Base-by-base conservation (phyloP, 139 green algal genomes). In the Deuterostichococcus epilithicus region DNA sequence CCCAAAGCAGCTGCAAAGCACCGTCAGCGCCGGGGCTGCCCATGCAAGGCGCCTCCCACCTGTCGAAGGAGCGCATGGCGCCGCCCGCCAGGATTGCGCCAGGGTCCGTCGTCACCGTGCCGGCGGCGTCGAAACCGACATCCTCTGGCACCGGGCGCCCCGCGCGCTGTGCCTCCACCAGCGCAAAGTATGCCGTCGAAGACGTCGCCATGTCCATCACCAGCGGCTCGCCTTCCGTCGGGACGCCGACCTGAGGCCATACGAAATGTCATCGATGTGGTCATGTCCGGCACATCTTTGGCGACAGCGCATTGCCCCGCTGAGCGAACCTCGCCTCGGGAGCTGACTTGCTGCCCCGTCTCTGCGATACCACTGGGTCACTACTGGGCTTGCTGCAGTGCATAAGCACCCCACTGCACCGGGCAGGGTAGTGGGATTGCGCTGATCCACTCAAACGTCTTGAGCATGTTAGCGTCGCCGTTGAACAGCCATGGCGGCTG, bases 181-280 rank as follows among this genome's bases (percentile, higher is more conserved):
- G 75, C 0, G 86, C 89, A 84, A 93, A 82, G 33, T 39, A 58
- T 5, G 35, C 35, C 8, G 36, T 73, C 35, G 28, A 25, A 47
- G 87, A 81, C 20, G 91, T 95, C 23, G 91, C 88, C 85, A 95
- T 91, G 84, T 95, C 91, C 58, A 94, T 83, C 1, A 87, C 80
- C 15, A 94, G 68, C 13, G 86, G 79, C 0, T 42, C 70, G 13
- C 80, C 68, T 25, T 38, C 72, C 23, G 60, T 75, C 10, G 74
- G 81, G 1, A 72, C 35, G 1, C 33, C 70, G 23, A 76, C 70
- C 32, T 37, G 70, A 47, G 39, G 75, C 81, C 81, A 68, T 70
- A 79, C 45, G 78, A 75, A 23, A 72, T 37, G 18, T 73, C 74
- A 8, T 76, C 65, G 44, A 73, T 38, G 39, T 5, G 38, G 25